Conservation (phyloP, 768 basidiomycete genomes). For the Phlebiopsis gigantea region DNA sequence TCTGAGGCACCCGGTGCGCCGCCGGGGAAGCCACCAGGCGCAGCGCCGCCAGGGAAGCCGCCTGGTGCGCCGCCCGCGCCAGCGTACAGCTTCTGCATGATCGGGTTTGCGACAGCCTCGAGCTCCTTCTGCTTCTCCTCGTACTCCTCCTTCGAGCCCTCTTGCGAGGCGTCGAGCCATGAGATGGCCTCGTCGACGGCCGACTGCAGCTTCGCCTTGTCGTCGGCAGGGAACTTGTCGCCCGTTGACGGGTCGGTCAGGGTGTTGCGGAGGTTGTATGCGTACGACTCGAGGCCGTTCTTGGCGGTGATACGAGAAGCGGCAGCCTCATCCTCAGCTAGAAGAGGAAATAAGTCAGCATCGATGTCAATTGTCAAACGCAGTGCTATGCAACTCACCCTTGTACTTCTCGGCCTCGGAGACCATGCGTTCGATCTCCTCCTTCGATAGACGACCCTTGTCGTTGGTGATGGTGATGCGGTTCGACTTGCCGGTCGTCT, state of each 20-base stretch:
- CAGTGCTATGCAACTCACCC: conserved; percentile 36
- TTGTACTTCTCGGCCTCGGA: conserved; percentile 91
- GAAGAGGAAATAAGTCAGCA: conserved; percentile 14
- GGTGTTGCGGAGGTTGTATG: conserved; percentile 94
- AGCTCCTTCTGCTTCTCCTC: conserved; percentile 91
- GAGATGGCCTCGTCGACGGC: conserved; percentile 79
- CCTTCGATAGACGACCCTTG: conserved; percentile 94
- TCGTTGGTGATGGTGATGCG: conserved; percentile 94
- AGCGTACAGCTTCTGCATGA: conserved; percentile 68
- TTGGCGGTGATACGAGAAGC: conserved; percentile 79
- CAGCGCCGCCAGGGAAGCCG: conserved; percentile 46
- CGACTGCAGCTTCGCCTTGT: conserved; percentile 79
- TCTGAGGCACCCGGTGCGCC: conserved; percentile 65
- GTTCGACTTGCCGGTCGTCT: conserved; percentile 95
- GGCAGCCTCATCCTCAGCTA: conserved; percentile 83
- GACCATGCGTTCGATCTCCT: conserved; percentile 99
- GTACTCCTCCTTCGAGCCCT: conserved; percentile 93
- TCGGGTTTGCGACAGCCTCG: conserved; percentile 72
- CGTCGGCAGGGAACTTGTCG: conserved; percentile 79
- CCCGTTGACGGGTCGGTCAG: conserved; percentile 80
- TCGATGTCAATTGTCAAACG: neutral
- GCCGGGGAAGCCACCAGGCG: conserved; percentile 51
- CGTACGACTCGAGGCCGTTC: conserved; percentile 91
- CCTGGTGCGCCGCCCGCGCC: conserved; percentile 52
- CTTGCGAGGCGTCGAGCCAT: conserved; percentile 84